These are phyloP conservation scores for Fusarium succisae DNA, from an alignment of 2,329 filamentous ascomycete species.

Conservation along the genomic window DNA sequence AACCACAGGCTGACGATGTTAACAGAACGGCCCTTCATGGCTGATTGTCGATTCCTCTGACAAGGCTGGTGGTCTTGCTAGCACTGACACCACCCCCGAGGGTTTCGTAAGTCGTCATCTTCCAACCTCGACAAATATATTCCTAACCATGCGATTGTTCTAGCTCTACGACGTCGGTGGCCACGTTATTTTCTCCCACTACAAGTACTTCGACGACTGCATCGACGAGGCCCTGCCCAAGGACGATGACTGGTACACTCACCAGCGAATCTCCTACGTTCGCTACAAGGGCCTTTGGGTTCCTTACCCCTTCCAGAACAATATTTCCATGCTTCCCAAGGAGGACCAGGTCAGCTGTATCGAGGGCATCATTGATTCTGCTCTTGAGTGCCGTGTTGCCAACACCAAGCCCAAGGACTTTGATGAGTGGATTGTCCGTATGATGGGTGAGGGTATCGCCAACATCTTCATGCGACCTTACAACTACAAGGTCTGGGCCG, in stretches of 20 bases:
- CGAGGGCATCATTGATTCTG: constrained; percentile 94
- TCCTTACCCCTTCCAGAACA: constrained; percentile 99
- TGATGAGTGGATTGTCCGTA: constrained; percentile 97
- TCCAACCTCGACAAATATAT: constrained; percentile 6
- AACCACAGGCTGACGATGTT: constrained; percentile 37
- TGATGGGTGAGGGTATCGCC: constrained; percentile 87
- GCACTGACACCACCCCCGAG: constrained; percentile 93
- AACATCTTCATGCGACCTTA: constrained; percentile 99
- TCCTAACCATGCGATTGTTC: constrained; percentile 25
- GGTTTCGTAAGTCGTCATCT: constrained; percentile 81
- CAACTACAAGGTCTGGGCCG: constrained; percentile 99
- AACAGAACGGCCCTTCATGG: constrained; percentile 90
- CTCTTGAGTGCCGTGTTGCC: constrained; percentile 84
- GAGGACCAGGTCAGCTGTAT: constrained; percentile 96
- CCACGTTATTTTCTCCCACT: constrained; percentile 99
- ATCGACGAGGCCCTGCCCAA: constrained; percentile 96
- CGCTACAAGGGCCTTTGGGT: constrained; percentile 97
- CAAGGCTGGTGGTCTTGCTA: constrained; percentile 93
- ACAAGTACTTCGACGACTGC: constrained; percentile 99
- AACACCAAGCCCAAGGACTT: constrained; percentile 96
- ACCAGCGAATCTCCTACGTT: constrained; percentile 99
- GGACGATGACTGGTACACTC: constrained; percentile 94
- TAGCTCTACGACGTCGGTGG: constrained; percentile 98
- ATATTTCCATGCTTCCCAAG: constrained; percentile 97
- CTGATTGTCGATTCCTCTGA: constrained; percentile 93